Percentiles rank a stretch among this genome's conserved stretches.
phyloP scores from a whole-genome alignment of 495 filamentous ascomycete species.

The Penicillium angulare region DNA sequence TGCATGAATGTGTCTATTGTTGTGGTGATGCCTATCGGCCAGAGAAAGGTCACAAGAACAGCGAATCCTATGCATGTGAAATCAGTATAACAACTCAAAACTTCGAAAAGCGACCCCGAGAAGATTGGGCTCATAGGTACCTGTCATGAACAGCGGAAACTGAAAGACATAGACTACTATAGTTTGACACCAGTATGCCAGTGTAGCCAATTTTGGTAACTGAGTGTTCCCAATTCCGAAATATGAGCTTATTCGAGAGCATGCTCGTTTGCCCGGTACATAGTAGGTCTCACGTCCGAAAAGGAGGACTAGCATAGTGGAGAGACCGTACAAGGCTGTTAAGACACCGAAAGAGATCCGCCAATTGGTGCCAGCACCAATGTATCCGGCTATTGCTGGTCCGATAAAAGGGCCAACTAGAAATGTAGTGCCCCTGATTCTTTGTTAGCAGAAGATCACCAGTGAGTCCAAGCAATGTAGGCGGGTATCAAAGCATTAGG shows the following conservation, averaged over 20 bases:
- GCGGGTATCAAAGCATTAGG: too few relatives aligned
- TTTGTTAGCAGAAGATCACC: background rate
- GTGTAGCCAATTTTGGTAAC: slow-evolving; percentile 21
- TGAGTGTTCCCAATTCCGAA: slow-evolving; percentile 49
- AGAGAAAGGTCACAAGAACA: slow-evolving; percentile 36
- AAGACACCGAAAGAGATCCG: slow-evolving; percentile 45
- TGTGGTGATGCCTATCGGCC: slow-evolving; percentile 41
- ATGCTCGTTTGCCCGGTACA: slow-evolving; percentile 15
- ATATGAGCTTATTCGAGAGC: slow-evolving; percentile 35
- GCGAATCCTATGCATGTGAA: slow-evolving; percentile 15
- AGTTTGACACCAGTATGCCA: slow-evolving; percentile 21
- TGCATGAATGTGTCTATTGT: slow-evolving; percentile 38
- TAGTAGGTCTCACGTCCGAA: slow-evolving; percentile 52
- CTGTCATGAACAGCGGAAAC: slow-evolving; percentile 32
- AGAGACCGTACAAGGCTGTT: slow-evolving; percentile 44
- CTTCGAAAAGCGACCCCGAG: background rate
- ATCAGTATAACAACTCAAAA: background rate
- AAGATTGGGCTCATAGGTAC: slow-evolving; percentile 8
- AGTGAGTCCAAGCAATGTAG: too few relatives aligned
- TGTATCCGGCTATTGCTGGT: slow-evolving; percentile 44
- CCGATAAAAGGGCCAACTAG: slow-evolving; percentile 46
- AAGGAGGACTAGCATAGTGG: slow-evolving; percentile 39
- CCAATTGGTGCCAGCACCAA: slow-evolving; percentile 39
- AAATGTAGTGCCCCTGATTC: slow-evolving; percentile 39
- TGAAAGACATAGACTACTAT: slow-evolving; percentile 35